Evolutionary conservation across 1,284 basidiomycete genomes (phyloP).

Genomic region (Microbotryum intermedium): DNA sequence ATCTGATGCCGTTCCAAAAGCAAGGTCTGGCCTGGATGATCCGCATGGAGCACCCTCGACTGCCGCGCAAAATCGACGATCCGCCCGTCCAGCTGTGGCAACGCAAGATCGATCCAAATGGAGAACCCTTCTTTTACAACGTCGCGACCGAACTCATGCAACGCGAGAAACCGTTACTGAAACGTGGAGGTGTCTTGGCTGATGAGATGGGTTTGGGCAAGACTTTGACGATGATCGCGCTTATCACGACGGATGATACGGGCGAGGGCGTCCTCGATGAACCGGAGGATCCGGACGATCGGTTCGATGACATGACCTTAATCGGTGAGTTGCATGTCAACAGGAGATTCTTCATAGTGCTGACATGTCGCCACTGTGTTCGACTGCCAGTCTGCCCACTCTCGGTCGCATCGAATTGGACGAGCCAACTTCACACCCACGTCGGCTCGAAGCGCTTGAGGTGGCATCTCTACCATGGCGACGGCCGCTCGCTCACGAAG

Average conservation of each 20-base stretch:
- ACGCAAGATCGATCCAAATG: constrained; percentile 45
- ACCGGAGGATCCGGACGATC: constrained; percentile 31
- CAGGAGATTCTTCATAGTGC: background rate
- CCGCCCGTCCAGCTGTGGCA: constrained; percentile 82
- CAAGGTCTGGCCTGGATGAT: constrained; percentile 32
- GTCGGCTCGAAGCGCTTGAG: constrained; percentile 32
- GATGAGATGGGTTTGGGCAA: constrained; percentile 86
- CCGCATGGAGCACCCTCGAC: constrained; percentile 26
- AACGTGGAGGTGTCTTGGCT: constrained; percentile 71
- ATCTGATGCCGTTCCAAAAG: constrained; percentile 24
- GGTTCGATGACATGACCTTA: constrained; percentile 32
- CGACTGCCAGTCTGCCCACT: constrained; percentile 64
- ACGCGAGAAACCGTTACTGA: constrained; percentile 52
- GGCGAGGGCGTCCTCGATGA: constrained; percentile 29
- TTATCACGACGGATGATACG: constrained; percentile 45
- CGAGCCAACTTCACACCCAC: constrained; percentile 58
- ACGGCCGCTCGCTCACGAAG: constrained; percentile 50
- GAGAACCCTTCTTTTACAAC: constrained; percentile 38
- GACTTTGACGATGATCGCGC: constrained; percentile 51
- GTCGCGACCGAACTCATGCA: constrained; percentile 74
- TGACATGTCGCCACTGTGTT: constrained; percentile 4
- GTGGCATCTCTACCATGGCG: constrained; percentile 55
- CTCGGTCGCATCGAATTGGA: constrained; percentile 83
- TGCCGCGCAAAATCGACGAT: constrained; percentile 44
- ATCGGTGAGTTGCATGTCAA: constrained; percentile 31